Conservation (phyloP, 2,329 filamentous ascomycete genomes). For the Penicillium sp. region DNA sequence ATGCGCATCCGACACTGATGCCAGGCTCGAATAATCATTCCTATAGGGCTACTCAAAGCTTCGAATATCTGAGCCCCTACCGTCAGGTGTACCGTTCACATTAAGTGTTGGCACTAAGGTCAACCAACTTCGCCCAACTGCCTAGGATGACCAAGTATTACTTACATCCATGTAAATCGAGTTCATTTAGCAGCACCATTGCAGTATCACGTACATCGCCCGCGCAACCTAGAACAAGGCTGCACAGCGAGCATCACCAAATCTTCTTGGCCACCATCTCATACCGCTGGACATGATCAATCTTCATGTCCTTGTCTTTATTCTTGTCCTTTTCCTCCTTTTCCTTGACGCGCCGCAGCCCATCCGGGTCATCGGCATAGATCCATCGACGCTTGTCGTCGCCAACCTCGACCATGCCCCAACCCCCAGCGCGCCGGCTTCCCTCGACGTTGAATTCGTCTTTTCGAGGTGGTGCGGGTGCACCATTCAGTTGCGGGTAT, state of each 20-base stretch:
- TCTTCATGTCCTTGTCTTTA: conserved; percentile 54
- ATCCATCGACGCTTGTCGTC: conserved; percentile 85
- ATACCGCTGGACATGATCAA: conserved; percentile 71
- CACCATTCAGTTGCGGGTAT: conserved; percentile 5
- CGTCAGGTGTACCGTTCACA: no score
- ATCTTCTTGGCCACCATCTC: conserved; percentile 97
- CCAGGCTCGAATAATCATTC: no score
- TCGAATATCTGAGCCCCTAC: no score
- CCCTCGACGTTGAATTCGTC: conserved; percentile 63
- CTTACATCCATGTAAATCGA: background rate
- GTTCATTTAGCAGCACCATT: no score
- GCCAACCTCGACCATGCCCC: conserved; percentile 80
- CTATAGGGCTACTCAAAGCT: no score
- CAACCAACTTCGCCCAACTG: no score
- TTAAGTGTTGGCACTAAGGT: no score
- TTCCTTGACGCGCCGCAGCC: conserved; percentile 60
- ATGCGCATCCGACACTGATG: no score
- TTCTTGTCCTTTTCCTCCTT: conserved; percentile 61
- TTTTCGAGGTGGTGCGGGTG: conserved; percentile 20
- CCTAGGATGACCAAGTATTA: no score
- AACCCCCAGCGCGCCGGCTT: conserved; percentile 73
- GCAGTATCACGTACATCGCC: no score
- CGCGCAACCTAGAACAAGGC: no score
- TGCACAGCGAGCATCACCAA: no score
- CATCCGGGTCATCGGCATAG: conserved; percentile 78